These are phyloP conservation scores for Epichloe bromicola DNA, from an alignment of 2,329 filamentous ascomycete genomes.

Conservation along the genomic window DNA sequence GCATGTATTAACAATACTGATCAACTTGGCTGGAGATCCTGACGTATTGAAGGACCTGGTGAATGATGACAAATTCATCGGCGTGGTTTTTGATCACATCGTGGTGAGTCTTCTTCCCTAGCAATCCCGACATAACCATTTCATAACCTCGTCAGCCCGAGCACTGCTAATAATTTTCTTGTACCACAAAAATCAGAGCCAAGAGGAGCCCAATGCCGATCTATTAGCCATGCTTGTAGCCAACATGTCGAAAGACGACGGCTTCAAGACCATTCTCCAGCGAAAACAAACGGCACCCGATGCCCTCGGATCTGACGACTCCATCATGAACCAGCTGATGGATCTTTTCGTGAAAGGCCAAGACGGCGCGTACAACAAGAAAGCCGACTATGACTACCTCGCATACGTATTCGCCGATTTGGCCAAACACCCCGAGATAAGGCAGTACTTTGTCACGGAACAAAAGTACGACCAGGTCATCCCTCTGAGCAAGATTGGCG, in stretches of 20 bases:
- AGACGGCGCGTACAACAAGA: conserved; percentile 67
- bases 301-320: conserved; percentile 56
- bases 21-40: conserved; percentile 69
- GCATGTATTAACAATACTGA: conserved; percentile 78
- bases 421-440: conserved; percentile 63
- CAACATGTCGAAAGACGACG: conserved; percentile 75
- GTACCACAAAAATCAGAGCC: conserved; percentile 33
- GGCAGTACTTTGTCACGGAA: conserved; percentile 59
- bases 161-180: no score
- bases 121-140: neutral
- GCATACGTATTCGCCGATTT: conserved; percentile 91
- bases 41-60: conserved; percentile 63
- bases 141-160: no score
- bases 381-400: conserved; percentile 83
- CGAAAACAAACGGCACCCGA: conserved; percentile 57
- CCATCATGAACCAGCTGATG: conserved; percentile 78
- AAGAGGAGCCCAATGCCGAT: conserved; percentile 70
- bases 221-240: conserved; percentile 83
- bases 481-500: conserved; percentile 82
- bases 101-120: conserved; percentile 42
- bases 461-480: conserved; percentile 71
- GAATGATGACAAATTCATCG: conserved; percentile 69
- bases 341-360: conserved; percentile 94
- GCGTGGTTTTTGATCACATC: conserved; percentile 58
- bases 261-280: conserved; percentile 53